Conservation (phyloP, 345 rosid genomes). For the Dipteronia dyeriana region DNA sequence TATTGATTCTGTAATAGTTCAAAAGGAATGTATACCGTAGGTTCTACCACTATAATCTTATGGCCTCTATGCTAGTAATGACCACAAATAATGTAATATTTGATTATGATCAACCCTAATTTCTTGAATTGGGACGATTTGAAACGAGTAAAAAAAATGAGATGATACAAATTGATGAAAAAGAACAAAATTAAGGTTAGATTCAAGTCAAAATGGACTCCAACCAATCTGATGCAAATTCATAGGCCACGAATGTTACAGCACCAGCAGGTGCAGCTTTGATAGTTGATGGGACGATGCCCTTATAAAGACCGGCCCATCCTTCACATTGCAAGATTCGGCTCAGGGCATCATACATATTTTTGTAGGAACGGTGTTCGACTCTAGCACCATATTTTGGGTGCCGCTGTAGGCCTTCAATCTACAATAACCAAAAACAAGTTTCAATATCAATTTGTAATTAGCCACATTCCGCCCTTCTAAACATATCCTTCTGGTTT, state of each 20-base stretch:
- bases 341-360: constrained; percentile 72
- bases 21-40: no score
- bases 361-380: constrained; percentile 68
- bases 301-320: constrained; percentile 93
- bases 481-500: not conserved
- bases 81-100: not conserved
- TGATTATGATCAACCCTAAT: not conserved
- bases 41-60: not conserved
- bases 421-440: constrained; percentile 43
- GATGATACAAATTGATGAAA: constrained; percentile 14
- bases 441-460: not conserved
- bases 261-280: constrained; percentile 99
- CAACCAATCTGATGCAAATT: constrained; percentile 77
- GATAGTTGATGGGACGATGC: constrained; percentile 84
- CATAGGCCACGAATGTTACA: constrained; percentile 88
- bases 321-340: constrained; percentile 69
- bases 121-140: constrained; percentile 19
- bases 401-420: constrained; percentile 88
- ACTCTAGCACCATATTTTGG: constrained; percentile 88
- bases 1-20: no score
- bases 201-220: constrained; percentile 59
- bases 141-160: constrained; percentile 30
- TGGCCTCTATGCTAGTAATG: not conserved
- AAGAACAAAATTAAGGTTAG: constrained; percentile 15
- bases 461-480: not conserved